Conservation (phyloP, 805 yeast species). For the Nakazawaea sp. region DNA sequence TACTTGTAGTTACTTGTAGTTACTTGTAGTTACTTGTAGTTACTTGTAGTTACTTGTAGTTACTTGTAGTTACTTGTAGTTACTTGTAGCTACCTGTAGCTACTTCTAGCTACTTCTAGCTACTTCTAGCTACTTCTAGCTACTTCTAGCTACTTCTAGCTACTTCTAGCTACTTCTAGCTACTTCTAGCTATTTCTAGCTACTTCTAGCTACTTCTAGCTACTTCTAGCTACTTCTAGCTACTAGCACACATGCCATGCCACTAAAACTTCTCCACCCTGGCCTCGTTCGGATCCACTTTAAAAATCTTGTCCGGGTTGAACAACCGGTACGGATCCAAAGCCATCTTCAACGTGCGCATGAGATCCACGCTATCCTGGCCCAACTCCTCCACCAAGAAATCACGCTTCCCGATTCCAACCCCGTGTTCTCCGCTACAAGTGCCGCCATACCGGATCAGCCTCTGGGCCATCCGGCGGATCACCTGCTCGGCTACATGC, state of each 20-base stretch:
- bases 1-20: too few relatives aligned
- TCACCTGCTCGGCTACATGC: conserved; percentile 38
- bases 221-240: too few relatives aligned
- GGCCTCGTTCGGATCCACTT: conserved; percentile 44
- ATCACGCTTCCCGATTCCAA: conserved; percentile 71
- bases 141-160: too few relatives aligned
- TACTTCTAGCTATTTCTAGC: too few relatives aligned
- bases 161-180: too few relatives aligned
- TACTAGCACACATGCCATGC: not conserved
- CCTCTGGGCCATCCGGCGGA: conserved; percentile 53
- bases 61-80: too few relatives aligned
- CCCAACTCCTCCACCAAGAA: conserved; percentile 61
- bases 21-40: too few relatives aligned
- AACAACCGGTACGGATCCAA: conserved; percentile 67
- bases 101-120: too few relatives aligned
- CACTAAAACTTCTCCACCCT: conserved; percentile 6
- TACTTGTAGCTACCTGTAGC: too few relatives aligned
- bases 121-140: too few relatives aligned
- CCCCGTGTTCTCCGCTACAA: conserved; percentile 84
- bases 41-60: too few relatives aligned
- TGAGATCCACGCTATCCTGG: conserved; percentile 54
- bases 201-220: too few relatives aligned
- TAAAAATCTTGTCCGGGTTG: conserved; percentile 77
- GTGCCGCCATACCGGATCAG: conserved; percentile 76
- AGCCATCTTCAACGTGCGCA: conserved; percentile 69